Base-by-base conservation (phyloP, 2,329 filamentous ascomycete genomes). In the Tolypocladium tropicale region DNA sequence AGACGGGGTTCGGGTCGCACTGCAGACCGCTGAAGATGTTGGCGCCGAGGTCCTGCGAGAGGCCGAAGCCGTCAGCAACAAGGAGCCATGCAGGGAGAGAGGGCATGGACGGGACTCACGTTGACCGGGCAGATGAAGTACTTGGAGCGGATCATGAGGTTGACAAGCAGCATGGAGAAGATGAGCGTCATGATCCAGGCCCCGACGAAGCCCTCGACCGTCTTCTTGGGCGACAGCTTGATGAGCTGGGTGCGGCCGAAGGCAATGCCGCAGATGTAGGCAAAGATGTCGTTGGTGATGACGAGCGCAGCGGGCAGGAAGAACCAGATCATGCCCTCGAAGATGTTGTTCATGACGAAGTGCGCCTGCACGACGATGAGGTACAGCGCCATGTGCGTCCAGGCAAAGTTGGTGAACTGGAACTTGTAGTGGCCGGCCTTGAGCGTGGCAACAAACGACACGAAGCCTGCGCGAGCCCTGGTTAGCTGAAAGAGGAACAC, bases 251-350 rank as follows among this genome's bases (percentile, higher is more conserved):
- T 97, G 56, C 91, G 85, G 53, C 94, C 94, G 71, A 99, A 96
- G 25, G 92, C 93, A 68, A 99, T 97, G 58, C 94, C 94, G 71
- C 92, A 96, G 59, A 99, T 85, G 71, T 99, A 99, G 65, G 94
- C 94, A 67, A 95, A 97, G 61, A 99, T 99, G 70, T 99, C 94
- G 72, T 99, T 99, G 61, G 90, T 96, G 69, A 99, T 96, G 70
- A 99, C 94, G 64, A 99, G 82, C 54, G 90, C 87, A 9, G 90
- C 92, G 9, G 94, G 94, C 49, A 99, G 76, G 81, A 97, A 96
- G 79, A 99, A 97, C 94, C 94, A 99, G 70, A 99, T 95, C 89
- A 99, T 91, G 76, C 94, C 94, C 76, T 99, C 94, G 65, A 99
- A 95, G 62, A 99, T 88, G 74, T 99, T 99, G 81, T 99, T 99